A percentile compares a stretch with the other conserved stretches of the same genome.
Evolutionary conservation across 169 alveolate genomes (phyloP).

Genomic region (Plasmodium sp.): DNA sequence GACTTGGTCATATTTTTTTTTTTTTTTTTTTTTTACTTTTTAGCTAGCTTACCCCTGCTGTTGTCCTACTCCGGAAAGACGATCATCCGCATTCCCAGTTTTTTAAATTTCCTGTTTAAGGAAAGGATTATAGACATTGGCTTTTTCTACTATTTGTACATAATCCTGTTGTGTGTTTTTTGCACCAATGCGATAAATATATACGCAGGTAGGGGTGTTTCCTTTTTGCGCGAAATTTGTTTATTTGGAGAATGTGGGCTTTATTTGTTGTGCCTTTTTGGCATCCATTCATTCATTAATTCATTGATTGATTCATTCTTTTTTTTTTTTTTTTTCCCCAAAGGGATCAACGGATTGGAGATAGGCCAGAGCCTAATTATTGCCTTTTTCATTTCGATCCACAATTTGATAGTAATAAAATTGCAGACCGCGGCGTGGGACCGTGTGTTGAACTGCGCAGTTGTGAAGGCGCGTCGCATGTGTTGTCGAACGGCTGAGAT

Average conservation of each 20-base stretch:
- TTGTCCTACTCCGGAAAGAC: conserved; percentile 93
- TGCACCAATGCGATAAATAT: conserved; percentile 94
- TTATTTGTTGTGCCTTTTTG: not conserved
- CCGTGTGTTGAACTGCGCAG: not conserved
- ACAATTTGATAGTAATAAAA: conserved; percentile 88
- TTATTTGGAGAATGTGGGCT: not conserved
- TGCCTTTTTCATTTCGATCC: conserved; percentile 87
- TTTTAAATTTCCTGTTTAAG: conserved; percentile 72
- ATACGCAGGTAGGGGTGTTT: conserved; percentile 88
- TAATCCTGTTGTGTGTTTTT: conserved; percentile 90
- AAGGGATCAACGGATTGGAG: conserved; percentile 93
- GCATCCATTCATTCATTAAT: not conserved
- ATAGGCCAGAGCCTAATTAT: conserved; percentile 93
- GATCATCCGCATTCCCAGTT: conserved; percentile 85
- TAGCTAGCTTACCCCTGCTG: conserved; percentile 85
- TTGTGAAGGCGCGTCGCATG: not conserved
- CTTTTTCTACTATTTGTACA: conserved; percentile 87
- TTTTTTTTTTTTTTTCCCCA: conserved; percentile 7
- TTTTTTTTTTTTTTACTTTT: conserved; percentile 30
- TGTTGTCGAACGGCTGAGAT: not conserved
- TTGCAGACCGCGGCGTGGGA: not conserved
- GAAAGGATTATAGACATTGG: conserved; percentile 89
- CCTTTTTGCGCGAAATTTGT: not conserved
- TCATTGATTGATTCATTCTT: not conserved
- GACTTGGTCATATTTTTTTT: not conserved